Base-by-base conservation (phyloP, 495 filamentous ascomycete genomes). In the Penicillium robsamsonii region DNA sequence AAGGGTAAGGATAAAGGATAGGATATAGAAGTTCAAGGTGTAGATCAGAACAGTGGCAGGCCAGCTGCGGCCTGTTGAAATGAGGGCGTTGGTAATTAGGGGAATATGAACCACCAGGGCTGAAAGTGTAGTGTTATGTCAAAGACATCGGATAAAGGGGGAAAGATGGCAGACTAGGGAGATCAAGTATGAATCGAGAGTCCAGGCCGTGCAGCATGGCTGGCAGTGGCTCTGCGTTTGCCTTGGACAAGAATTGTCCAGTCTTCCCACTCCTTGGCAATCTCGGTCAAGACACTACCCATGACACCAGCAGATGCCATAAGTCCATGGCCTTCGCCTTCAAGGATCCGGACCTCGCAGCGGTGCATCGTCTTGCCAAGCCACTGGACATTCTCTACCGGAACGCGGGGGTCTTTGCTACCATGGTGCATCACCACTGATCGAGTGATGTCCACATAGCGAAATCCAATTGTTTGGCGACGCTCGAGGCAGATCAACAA, bases 291-390 rank as follows among this genome's bases (percentile, higher is more conserved):
- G 20, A 97, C 88, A 50, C 85, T 84, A 24, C 90, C 88, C 95
- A 99, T 97, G 22, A 99, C 93, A 17, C 74, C 72, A 8, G 94
- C 93, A 49, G 88, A 93, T 1, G 95, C 94, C 94, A 99, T 99
- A 40, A 99, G 73, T 0, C 95, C 95, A 65, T 99, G 94, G 4
- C 91, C 92, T 69, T 99, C 94, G 6, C 90, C 91, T 58, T 96
- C 89, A 12, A 99, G 76, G 6, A 97, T 82, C 11, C 94, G 79
- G 17, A 99, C 91, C 70, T 97, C 94, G 65, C 92, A 95, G 40
- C 88, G 80, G 24, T 87, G 82, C 94, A 98, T 97, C 37, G 86
- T 91, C 67, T 92, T 91, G 22, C 91, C 92, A 17, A 99, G 78
- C 94, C 94, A 99, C 53, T 85, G 81, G 22, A 96, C 90, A 69